Conservation (phyloP, 2,329 filamentous ascomycete species). For the Saccharata proteae region DNA sequence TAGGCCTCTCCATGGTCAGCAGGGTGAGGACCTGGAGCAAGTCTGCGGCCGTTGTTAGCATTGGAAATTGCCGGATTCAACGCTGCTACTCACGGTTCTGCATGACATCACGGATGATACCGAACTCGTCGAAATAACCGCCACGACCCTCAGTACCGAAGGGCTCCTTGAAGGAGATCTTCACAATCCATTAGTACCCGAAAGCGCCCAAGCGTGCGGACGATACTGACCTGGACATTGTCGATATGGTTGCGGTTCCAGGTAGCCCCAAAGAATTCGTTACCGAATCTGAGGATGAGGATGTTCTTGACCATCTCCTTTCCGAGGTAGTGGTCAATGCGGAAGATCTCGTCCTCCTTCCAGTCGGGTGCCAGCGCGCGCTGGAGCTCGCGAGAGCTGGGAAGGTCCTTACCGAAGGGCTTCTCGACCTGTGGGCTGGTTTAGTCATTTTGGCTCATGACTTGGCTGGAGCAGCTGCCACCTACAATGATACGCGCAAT, state of each 20-base stretch:
- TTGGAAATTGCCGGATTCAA: background rate
- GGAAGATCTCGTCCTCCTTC: slow-evolving; percentile 98
- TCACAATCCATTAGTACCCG: background rate
- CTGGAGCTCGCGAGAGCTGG: slow-evolving; percentile 86
- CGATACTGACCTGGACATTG: slow-evolving; percentile 61
- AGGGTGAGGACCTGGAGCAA: slow-evolving; percentile 91
- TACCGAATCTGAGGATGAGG: slow-evolving; percentile 91
- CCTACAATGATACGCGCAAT: slow-evolving; percentile 88
- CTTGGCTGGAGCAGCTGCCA: background rate
- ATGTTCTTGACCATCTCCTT: slow-evolving; percentile 99
- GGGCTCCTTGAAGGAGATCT: slow-evolving; percentile 97
- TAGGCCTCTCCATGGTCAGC: slow-evolving; percentile 93
- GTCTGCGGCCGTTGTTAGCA: slow-evolving; percentile 36
- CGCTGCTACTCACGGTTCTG: slow-evolving; percentile 61
- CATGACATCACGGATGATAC: slow-evolving; percentile 99
- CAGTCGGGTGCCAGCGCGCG: slow-evolving; percentile 93
- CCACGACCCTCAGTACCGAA: slow-evolving; percentile 97
- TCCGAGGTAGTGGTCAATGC: slow-evolving; percentile 97
- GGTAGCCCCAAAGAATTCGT: slow-evolving; percentile 95
- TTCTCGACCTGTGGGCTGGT: slow-evolving; percentile 68
- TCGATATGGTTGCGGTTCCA: slow-evolving; percentile 99
- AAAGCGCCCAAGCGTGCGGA: background rate
- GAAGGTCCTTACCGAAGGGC: slow-evolving; percentile 94
- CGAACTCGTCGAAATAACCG: slow-evolving; percentile 98
- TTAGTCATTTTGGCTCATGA: slow-evolving; percentile 3